Conservation (phyloP, 106 monocot species). For the Chionographis japonica region DNA sequence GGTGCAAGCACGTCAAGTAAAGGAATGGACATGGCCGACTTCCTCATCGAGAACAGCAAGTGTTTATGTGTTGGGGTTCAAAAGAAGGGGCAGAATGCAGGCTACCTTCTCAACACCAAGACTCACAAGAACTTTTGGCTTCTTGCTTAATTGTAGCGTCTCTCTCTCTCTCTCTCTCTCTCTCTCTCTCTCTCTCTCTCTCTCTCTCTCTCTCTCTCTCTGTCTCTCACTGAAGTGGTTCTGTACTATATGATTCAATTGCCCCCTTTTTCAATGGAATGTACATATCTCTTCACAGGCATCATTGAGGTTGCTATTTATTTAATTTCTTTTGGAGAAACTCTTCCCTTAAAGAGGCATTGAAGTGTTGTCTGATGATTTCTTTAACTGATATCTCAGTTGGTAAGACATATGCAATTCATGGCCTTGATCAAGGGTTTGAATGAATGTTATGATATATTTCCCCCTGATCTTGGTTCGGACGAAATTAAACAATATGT, state of each 20-base stretch:
- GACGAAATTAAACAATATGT: no score
- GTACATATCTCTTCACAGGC: background rate
- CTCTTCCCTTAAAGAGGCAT: no score
- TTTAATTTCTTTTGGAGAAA: no score
- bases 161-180: background rate
- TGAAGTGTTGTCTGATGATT: no score
- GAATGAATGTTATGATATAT: no score
- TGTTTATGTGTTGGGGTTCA: slow-evolving; percentile 88
- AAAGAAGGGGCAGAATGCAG: slow-evolving; percentile 83
- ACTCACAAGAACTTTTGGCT: slow-evolving; percentile 98
- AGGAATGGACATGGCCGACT: slow-evolving; percentile 23
- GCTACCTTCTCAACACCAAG: slow-evolving; percentile 89
- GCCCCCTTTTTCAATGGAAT: background rate
- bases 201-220: slow-evolving; percentile 5
- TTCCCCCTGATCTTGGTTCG: no score
- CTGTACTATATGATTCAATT: background rate
- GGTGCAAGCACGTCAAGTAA: slow-evolving; percentile 32
- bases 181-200: background rate
- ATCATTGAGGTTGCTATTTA: no score
- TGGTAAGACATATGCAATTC: no score
- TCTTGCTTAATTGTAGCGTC: slow-evolving; percentile 45
- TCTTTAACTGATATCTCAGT: no score
- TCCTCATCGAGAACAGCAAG: slow-evolving; percentile 72
- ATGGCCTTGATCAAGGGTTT: no score
- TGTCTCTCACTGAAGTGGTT: background rate